These are phyloP conservation scores for Dryadomyces quercus-mongolicae DNA, from an alignment of 2,329 filamentous ascomycete genomes.

Conservation along the genomic window DNA sequence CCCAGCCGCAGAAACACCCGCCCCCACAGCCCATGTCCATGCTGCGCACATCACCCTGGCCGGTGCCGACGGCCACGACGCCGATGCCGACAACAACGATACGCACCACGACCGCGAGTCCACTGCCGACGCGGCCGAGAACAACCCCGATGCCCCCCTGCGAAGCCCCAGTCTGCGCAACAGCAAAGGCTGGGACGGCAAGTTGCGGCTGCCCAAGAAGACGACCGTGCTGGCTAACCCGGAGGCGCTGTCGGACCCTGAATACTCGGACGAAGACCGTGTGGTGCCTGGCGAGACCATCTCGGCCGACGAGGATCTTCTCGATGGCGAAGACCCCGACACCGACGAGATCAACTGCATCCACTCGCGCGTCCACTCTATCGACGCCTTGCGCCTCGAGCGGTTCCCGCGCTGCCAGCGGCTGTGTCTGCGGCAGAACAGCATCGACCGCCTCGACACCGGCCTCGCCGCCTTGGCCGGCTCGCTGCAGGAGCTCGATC, in stretches of 20 bases:
- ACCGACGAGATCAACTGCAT: conserved; percentile 76
- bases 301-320: conserved; percentile 63
- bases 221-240: conserved; percentile 60
- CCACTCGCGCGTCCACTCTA: conserved; percentile 73
- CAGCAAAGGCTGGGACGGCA: conserved; percentile 72
- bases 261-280: conserved; percentile 65
- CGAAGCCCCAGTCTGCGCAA: conserved; percentile 37
- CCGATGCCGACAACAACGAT: too few relatives aligned
- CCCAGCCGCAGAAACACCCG: too few relatives aligned
- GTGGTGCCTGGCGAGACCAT: conserved; percentile 63
- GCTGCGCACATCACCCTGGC: not conserved
- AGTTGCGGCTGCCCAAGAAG: conserved; percentile 59
- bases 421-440: conserved; percentile 87
- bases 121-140: not conserved
- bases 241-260: conserved; percentile 71
- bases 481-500: conserved; percentile 71
- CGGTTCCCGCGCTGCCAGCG: conserved; percentile 67
- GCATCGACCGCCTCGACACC: conserved; percentile 61
- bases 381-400: conserved; percentile 66
- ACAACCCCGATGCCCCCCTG: not conserved
- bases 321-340: conserved; percentile 47
- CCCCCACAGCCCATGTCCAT: not conserved
- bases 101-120: too few relatives aligned
- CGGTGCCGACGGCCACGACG: not conserved
- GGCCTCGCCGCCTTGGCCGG: conserved; percentile 54